phyloP scores from a whole-genome alignment of 2,329 filamentous ascomycete species.

The Sporothrix brasiliensis region DNA sequence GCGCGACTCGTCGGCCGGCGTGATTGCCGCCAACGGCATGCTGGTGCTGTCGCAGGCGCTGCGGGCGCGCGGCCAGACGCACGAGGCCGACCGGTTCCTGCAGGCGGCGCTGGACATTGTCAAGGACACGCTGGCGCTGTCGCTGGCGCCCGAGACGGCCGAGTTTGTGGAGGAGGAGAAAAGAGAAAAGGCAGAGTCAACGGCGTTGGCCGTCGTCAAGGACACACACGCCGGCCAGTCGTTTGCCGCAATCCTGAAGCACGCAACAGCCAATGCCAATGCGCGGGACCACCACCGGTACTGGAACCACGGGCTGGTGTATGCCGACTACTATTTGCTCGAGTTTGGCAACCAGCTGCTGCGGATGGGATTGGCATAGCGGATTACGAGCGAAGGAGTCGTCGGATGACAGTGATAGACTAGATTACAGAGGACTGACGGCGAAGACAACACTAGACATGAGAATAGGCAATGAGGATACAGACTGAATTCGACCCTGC shows the following conservation, averaged over 20 bases:
- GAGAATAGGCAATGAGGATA: background rate
- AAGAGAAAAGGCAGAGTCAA: background rate
- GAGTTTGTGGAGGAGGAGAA: background rate
- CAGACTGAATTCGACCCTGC: too few species aligned
- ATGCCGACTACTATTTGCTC: slow-evolving; percentile 20
- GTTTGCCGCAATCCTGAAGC: slow-evolving; percentile 41
- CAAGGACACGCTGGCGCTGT: slow-evolving; percentile 42
- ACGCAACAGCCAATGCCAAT: slow-evolving; percentile 42
- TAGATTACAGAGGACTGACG: too few species aligned
- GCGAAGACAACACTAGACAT: too few species aligned
- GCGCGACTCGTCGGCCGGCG: slow-evolving; percentile 46
- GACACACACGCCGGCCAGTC: slow-evolving; percentile 32
- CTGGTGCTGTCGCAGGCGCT: slow-evolving; percentile 46
- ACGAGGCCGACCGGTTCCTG: slow-evolving; percentile 38
- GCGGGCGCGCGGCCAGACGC: slow-evolving; percentile 24
- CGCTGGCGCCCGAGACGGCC: slow-evolving; percentile 38
- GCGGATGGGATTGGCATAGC: slow-evolving; percentile 16
- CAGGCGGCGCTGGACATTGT: slow-evolving; percentile 41
- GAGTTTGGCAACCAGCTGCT: slow-evolving; percentile 22
- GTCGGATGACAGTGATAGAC: too few species aligned
- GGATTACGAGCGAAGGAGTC: background rate
- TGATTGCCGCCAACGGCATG: slow-evolving; percentile 50
- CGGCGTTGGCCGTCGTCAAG: slow-evolving; percentile 16
- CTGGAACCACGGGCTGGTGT: slow-evolving; percentile 45
- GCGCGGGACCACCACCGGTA: slow-evolving; percentile 37